Percentiles rank a stretch among this genome's conserved stretches.
Conservation (phyloP, 73 alveolate genomes). For the Paramecium tetraurelia region DNA sequence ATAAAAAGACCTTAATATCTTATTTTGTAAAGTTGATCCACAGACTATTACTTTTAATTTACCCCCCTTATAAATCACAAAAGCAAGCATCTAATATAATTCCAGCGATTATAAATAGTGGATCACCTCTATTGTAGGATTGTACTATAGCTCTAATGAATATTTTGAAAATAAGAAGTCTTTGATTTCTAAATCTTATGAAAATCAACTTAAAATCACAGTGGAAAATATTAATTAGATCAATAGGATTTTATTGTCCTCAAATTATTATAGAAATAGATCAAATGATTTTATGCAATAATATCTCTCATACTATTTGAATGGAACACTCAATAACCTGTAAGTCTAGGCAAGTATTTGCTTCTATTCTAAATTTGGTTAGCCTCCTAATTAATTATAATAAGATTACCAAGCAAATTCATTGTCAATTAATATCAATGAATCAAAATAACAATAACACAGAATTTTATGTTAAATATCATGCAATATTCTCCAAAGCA, state of each 20-base stretch:
- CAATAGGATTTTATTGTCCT: background rate
- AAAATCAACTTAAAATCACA: background rate
- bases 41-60: background rate
- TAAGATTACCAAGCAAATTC: background rate
- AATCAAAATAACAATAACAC: background rate
- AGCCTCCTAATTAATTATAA: conserved; percentile 16
- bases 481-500: background rate
- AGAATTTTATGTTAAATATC: background rate
- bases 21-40: background rate
- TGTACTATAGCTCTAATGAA: background rate
- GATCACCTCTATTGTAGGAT: background rate
- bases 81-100: background rate
- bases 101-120: background rate
- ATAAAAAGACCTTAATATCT: background rate
- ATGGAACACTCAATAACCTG: background rate
- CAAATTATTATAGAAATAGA: background rate
- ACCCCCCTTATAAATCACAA: background rate
- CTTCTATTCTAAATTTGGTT: conserved; percentile 32
- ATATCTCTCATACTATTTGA: background rate
- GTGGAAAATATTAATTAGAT: background rate
- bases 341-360: background rate
- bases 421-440: background rate
- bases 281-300: background rate
- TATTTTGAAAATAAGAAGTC: background rate
- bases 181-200: background rate